Percentiles rank a stretch among this genome's conserved stretches.
Evolutionary conservation across 1,284 basidiomycete genomes (phyloP).

Genomic region (Fistulinella cinereoalba): DNA sequence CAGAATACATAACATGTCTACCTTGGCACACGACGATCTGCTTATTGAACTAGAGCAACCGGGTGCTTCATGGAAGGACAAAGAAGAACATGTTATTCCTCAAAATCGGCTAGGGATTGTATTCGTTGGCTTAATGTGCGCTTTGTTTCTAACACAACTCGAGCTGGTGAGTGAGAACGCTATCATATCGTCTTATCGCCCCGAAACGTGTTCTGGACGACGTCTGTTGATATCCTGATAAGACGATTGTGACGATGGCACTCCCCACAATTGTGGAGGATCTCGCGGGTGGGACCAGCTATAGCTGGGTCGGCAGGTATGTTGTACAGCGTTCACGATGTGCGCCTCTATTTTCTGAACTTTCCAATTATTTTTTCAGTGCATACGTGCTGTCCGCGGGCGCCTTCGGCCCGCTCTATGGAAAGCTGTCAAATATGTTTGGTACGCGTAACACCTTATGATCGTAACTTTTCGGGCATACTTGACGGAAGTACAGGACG

Average conservation of each 20-base stretch:
- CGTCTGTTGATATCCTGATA: background rate
- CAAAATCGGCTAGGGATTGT: slow-evolving; percentile 55
- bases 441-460: slow-evolving; percentile 21
- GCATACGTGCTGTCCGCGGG: slow-evolving; percentile 73
- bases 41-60: slow-evolving; percentile 20
- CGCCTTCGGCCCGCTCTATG: slow-evolving; percentile 70
- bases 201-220: background rate
- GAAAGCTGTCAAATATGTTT: slow-evolving; percentile 67
- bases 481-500: slow-evolving; percentile 56
- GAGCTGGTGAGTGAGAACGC: slow-evolving; percentile 45
- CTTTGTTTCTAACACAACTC: slow-evolving; percentile 55
- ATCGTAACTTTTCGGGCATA: background rate
- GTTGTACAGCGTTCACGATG: slow-evolving; percentile 12
- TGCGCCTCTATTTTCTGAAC: too few relatives aligned
- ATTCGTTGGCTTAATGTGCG: slow-evolving; percentile 52
- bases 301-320: slow-evolving; percentile 77
- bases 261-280: slow-evolving; percentile 72
- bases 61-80: slow-evolving; percentile 51
- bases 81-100: slow-evolving; percentile 53
- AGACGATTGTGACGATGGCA: slow-evolving; percentile 79
- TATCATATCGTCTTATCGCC: too few relatives aligned
- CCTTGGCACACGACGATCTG: too few relatives aligned
- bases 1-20: too few relatives aligned
- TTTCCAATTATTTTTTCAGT: slow-evolving; percentile 33
- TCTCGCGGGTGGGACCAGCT: slow-evolving; percentile 66